Percentiles rank a stretch among this genome's conserved stretches.
phyloP scores from a whole-genome alignment of 2,329 filamentous ascomycete genomes.

The Colletotrichum melonis region DNA sequence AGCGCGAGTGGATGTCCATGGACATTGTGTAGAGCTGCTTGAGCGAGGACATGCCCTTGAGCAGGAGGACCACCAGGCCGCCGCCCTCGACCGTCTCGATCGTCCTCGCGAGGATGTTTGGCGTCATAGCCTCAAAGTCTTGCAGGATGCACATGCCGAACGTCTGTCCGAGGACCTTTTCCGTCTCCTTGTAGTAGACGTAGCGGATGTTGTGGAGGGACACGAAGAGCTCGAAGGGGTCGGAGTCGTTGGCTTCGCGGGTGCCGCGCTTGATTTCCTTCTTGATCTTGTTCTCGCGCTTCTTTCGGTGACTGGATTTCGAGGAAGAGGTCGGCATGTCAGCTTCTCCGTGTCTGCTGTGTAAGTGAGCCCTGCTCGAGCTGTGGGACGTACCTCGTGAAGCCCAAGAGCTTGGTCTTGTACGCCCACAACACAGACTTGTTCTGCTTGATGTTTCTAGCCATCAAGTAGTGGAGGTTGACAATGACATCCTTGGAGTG shows the following conservation, averaged over 20 bases:
- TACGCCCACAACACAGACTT: conserved; percentile 99
- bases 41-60: conserved; percentile 97
- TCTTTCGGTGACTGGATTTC: conserved; percentile 82
- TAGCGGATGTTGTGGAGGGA: conserved; percentile 97
- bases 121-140: conserved; percentile 97
- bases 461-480: conserved; percentile 91
- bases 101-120: conserved; percentile 93
- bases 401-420: conserved; percentile 96
- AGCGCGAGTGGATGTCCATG: conserved; percentile 98
- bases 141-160: conserved; percentile 99
- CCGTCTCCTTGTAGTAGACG: conserved; percentile 99
- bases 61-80: conserved; percentile 86
- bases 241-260: conserved; percentile 90
- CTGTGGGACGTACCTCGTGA: conserved; percentile 66
- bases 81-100: conserved; percentile 98
- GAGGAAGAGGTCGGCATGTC: neutral
- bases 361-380: neutral
- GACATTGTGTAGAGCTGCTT: conserved; percentile 97
- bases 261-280: conserved; percentile 97
- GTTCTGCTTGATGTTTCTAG: conserved; percentile 87
- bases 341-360: neutral
- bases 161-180: conserved; percentile 97
- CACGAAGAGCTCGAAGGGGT: conserved; percentile 97
- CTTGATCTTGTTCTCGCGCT: conserved; percentile 98
- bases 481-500: conserved; percentile 96